Evolutionary conservation across 140 eudicot genomes (phyloP), one percentile per base, ranked within the genome.

Genomic region (Anethum foeniculum): DNA sequence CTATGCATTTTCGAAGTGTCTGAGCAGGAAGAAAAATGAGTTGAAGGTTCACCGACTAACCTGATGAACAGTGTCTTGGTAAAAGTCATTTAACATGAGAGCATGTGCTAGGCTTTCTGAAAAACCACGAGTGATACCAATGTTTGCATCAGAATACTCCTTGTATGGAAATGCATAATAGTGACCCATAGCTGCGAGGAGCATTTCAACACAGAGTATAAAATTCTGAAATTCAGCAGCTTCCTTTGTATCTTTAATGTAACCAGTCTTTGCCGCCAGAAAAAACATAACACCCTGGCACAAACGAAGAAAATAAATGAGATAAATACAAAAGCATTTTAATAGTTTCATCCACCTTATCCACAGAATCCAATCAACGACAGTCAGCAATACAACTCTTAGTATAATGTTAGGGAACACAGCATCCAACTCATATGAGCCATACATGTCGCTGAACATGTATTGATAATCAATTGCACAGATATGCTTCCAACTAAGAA

Each of bases 41-140:
- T 10, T 1, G 54, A 81, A 43, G 77, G 30, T 52, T 72, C 58
- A 60, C 2, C 9, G 14, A 67, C 48, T 32, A 46, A 95, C 99
- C 96, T 95, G 99, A 86, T 95, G 99, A 49, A 95, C 97, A 0
- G 99, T 92, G 83, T 95, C 99, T 34, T 95, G 97, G 88, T 95
- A 95, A 80, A 95, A 92, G 87, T 95, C 99, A 76, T 89, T 92
- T 81, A 95, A 41, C 82, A 80, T 90, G 72, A 95, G 83, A 80
- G 99, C 97, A 86, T 92, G 99, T 16, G 97, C 96, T 67, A 95
- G 97, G 87, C 97, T 91, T 49, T 90, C 93, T 8, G 95, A 87
- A 49, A 95, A 87, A 27, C 95, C 96, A 51, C 82, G 92, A 34
- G 90, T 87, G 62, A 84, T 80, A 30, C 95, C 96, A 62, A 95